Evolutionary conservation across 1,284 basidiomycete species (phyloP), one percentile per base, ranked within the genome.

Genomic region (Earliella scabrosa): DNA sequence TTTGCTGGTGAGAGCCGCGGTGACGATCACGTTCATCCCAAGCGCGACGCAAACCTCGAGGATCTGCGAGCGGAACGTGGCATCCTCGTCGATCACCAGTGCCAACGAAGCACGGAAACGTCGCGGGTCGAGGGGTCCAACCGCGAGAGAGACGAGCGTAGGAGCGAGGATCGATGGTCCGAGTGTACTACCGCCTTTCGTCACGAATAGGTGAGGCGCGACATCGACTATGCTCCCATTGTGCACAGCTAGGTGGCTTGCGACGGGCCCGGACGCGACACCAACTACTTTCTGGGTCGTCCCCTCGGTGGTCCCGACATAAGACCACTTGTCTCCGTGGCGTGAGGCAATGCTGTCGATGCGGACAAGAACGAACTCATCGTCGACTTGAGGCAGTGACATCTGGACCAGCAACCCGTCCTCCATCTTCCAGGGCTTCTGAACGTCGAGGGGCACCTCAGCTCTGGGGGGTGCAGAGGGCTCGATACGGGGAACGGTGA

Each of bases 291-390:
- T 23, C 18, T 34, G 23, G n/a, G 57, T 34, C 40, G 23, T 3
- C 31, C 54, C 52, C 16, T 45, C 54, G 14, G 35, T 24, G 18
- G 3, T 23, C 31, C 51, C 57, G 20, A 34, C 18, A 39, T 44
- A 55, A 14, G 39, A 38, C 48, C 27, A 52, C 9, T 44, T 4
- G 16, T 35, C 18, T 9, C 7, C 29, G 10, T 16, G 36, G 10
- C 24, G 31, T 16, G 45, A n/a, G 2, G 38, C 41, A 4, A 57
- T 47, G 10, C 48, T 29, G 1, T 24, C 31, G 11, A 63, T 45
- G 16, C 36, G 45, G 8, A 63, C 52, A 14, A 59, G 36, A 13
- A 53, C 47, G 21, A 52, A 45, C 8, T 56, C 52, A 16, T 40
- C 18, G 16, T 40, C 23, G 18, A 34, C 31, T 41, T 34, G n/a